A percentile compares a stretch with the other conserved stretches of the same genome.
These are phyloP conservation scores for Cytospora piceicola DNA, from an alignment of 2,329 filamentous ascomycete species.

Conservation along the genomic window DNA sequence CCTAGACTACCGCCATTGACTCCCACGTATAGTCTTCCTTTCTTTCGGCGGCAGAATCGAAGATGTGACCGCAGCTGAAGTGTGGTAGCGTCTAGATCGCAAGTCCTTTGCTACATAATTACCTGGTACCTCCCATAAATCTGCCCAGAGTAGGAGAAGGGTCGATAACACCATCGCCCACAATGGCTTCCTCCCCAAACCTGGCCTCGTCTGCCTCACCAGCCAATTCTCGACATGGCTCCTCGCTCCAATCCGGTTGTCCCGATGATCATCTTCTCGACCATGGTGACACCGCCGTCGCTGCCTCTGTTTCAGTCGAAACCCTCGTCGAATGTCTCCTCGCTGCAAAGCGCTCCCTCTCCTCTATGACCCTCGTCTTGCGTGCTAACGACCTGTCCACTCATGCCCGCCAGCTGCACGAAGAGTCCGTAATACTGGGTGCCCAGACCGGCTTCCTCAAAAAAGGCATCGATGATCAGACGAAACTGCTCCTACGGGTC, in stretches of 20 bases:
- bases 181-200: conserved; percentile 19
- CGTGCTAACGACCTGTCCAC: conserved; percentile 86
- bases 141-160: neutral
- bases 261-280: neutral
- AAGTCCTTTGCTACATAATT: neutral
- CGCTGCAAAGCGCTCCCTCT: conserved; percentile 83
- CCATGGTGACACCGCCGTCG: conserved; percentile 41
- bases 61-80: conserved; percentile 18
- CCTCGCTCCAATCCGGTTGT: conserved; percentile 8
- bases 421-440: conserved; percentile 75
- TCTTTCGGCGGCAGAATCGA: neutral
- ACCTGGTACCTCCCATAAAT: neutral
- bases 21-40: neutral
- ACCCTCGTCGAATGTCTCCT: conserved; percentile 83
- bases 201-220: conserved; percentile 28
- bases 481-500: conserved; percentile 55
- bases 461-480: conserved; percentile 62
- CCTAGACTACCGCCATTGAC: too few relatives aligned
- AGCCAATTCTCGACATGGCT: conserved; percentile 19
- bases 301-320: conserved; percentile 62
- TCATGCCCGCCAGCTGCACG: conserved; percentile 72
- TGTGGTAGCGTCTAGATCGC: conserved; percentile 2
- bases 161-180: neutral
- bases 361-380: conserved; percentile 80
- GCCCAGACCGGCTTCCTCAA: conserved; percentile 72